Evolutionary conservation across 148 eudicot species (phyloP).

Genomic region (Rhododendron vialii): DNA sequence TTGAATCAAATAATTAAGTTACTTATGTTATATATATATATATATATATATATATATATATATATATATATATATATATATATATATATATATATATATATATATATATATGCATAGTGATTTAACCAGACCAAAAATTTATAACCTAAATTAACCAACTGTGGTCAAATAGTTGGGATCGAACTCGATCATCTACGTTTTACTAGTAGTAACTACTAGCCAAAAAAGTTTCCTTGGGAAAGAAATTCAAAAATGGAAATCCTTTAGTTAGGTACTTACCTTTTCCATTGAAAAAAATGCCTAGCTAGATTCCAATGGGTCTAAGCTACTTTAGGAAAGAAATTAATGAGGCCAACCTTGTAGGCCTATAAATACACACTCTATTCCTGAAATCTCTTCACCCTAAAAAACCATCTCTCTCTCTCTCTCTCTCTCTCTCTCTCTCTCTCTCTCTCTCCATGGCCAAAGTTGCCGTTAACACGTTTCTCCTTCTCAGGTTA

Average conservation of each 20-base stretch:
- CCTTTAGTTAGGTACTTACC: not conserved
- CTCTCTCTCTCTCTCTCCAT: not conserved
- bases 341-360: not conserved
- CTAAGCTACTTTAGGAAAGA: not conserved
- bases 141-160: not conserved
- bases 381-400: not conserved
- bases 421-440: not conserved
- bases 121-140: not conserved
- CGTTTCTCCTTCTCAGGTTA: conserved; percentile 5
- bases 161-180: not conserved
- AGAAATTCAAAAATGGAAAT: not conserved
- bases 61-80: no score
- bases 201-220: no score
- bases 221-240: not conserved
- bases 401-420: not conserved
- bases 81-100: no score
- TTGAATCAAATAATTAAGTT: not conserved
- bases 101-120: no score
- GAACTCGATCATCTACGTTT: not conserved
- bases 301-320: not conserved
- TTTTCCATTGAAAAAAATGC: not conserved
- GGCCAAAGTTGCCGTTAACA: conserved; percentile 8
- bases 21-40: not conserved
- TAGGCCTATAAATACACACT: not conserved
- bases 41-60: no score